Conservation (phyloP, 352 stramenopile species). For the Achlya hypogyna region DNA sequence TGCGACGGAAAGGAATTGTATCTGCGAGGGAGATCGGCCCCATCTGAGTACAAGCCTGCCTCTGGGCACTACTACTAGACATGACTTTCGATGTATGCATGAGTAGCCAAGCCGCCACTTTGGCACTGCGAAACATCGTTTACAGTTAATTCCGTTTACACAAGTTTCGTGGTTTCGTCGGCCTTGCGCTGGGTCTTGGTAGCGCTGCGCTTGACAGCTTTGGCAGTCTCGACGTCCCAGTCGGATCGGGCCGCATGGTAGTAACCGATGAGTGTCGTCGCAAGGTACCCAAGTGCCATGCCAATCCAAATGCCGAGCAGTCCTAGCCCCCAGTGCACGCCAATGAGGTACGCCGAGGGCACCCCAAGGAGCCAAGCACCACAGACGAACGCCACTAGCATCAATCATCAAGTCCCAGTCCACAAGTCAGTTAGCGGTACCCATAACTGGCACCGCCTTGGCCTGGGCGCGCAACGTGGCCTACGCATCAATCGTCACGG, state of each 20-base stretch:
- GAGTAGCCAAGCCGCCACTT: no score
- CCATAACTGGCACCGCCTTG: constrained; percentile 38
- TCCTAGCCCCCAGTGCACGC: constrained; percentile 24
- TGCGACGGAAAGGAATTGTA: no score
- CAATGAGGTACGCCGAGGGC: constrained; percentile 58
- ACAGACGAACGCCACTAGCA: constrained; percentile 17
- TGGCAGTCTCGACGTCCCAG: constrained; percentile 42
- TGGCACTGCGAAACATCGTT: no score
- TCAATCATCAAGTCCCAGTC: constrained; percentile 30
- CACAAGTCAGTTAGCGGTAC: constrained; percentile 18
- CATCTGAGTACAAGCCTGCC: no score
- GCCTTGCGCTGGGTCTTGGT: neutral
- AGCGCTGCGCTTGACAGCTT: constrained; percentile 35
- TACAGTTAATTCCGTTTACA: no score
- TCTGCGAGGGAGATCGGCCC: no score
- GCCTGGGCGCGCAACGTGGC: constrained; percentile 62
- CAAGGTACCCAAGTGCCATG: constrained; percentile 57
- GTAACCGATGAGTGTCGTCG: constrained; percentile 66
- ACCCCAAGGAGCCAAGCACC: constrained; percentile 74
- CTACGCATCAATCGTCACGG: constrained; percentile 20
- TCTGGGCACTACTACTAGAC: no score
- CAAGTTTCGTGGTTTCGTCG: neutral
- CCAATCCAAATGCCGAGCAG: constrained; percentile 70
- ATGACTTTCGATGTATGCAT: no score
- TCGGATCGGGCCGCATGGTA: constrained; percentile 39